These are phyloP conservation scores for Pseudevernia furfuracea DNA, from an alignment of 495 filamentous ascomycete genomes.

Conservation along the genomic window DNA sequence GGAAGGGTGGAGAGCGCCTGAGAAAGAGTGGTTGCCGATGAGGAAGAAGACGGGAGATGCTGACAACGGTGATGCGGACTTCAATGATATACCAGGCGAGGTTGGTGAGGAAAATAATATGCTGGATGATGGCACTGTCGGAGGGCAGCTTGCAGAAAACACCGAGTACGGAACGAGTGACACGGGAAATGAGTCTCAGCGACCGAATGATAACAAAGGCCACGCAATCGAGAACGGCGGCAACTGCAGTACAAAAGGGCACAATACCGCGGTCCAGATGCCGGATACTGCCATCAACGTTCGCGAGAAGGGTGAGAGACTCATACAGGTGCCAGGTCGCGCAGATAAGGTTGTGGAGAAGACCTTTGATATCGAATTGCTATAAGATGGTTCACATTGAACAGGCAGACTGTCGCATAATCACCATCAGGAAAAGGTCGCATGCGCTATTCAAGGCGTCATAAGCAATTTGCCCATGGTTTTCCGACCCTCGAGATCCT, in stretches of 20 bases:
- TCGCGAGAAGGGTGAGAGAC: constrained; percentile 17
- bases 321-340: constrained; percentile 17
- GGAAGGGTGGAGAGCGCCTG: constrained; percentile 54
- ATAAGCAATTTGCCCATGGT: constrained; percentile 62
- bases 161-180: neutral
- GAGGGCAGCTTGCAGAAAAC: neutral
- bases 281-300: constrained; percentile 14
- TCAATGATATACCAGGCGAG: constrained; percentile 11
- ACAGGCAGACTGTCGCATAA: neutral
- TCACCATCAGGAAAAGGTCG: neutral
- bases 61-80: neutral
- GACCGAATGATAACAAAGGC: no score
- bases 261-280: neutral
- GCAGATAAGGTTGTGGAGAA: constrained; percentile 8
- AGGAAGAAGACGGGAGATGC: constrained; percentile 13
- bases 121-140: constrained; percentile 14
- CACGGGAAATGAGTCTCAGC: neutral
- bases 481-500: constrained; percentile 75
- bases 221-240: neutral
- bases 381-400: neutral
- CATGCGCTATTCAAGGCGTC: constrained; percentile 28
- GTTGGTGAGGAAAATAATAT: constrained; percentile 18
- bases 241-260: neutral
- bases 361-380: constrained; percentile 1
- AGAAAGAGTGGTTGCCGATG: constrained; percentile 22